These are phyloP conservation scores for Trametes sp. DNA, from an alignment of 1,284 basidiomycete species.

Conservation along the genomic window DNA sequence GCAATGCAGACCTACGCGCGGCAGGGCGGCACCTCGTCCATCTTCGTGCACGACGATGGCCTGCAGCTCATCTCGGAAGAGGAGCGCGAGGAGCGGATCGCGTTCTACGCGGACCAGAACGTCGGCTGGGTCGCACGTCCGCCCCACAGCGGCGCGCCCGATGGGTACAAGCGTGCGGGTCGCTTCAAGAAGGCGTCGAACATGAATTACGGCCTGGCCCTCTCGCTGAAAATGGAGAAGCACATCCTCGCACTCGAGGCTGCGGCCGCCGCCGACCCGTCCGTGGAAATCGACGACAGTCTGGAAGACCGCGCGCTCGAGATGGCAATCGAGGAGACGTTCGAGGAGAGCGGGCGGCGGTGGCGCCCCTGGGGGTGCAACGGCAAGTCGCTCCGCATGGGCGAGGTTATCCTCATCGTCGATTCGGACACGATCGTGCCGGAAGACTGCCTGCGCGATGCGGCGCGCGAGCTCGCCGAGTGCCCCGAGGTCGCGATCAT, in stretches of 20 bases:
- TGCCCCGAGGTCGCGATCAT: conserved; percentile 85
- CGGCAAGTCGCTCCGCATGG: conserved; percentile 62
- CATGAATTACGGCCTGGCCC: conserved; percentile 62
- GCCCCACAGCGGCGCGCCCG: conserved; percentile 48
- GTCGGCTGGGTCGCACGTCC: conserved; percentile 66
- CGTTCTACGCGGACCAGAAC: conserved; percentile 61
- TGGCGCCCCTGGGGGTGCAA: conserved; percentile 75
- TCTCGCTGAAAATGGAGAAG: conserved; percentile 61
- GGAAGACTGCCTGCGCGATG: conserved; percentile 87
- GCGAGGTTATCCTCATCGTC: conserved; percentile 73
- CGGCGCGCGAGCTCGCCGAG: conserved; percentile 80
- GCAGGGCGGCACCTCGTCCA: conserved; percentile 80
- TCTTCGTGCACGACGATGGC: conserved; percentile 84
- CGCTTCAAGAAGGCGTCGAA: conserved; percentile 71
- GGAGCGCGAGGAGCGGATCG: conserved; percentile 47
- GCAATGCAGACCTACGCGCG: conserved; percentile 89
- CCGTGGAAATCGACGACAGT: conserved; percentile 44
- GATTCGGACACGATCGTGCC: conserved; percentile 90
- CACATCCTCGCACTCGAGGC: conserved; percentile 55
- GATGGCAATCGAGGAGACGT: conserved; percentile 73
- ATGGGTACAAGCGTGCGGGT: conserved; percentile 61
- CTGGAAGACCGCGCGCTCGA: conserved; percentile 71
- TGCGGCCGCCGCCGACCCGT: conserved; percentile 40
- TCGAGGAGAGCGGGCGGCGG: conserved; percentile 58
- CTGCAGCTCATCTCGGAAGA: conserved; percentile 48